Evolutionary conservation across 1,284 basidiomycete genomes (phyloP).

Genomic region (Rhodotorula sp.): DNA sequence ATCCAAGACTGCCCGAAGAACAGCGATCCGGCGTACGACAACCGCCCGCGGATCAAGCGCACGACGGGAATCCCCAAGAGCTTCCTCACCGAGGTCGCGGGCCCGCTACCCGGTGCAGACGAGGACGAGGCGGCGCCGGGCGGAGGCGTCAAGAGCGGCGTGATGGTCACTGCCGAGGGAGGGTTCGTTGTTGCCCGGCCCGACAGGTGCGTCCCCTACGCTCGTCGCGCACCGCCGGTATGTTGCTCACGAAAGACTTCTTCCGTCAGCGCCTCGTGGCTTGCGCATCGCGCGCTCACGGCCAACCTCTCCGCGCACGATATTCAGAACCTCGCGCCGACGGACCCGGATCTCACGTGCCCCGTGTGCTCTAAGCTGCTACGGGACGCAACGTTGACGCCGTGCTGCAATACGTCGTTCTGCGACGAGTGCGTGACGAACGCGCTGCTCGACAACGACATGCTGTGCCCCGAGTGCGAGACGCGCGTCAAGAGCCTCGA

Average conservation of each 20-base stretch:
- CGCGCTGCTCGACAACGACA: constrained; percentile 86
- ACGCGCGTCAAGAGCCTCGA: constrained; percentile 82
- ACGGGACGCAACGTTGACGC: constrained; percentile 83
- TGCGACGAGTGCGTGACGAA: constrained; percentile 95
- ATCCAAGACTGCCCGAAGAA: constrained; percentile 99
- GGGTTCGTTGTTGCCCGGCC: constrained; percentile 93
- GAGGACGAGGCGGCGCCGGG: constrained; percentile 21
- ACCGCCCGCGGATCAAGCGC: constrained; percentile 91
- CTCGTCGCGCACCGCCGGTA: neutral
- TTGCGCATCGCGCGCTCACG: constrained; percentile 76
- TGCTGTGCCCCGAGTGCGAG: constrained; percentile 83
- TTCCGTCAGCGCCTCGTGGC: constrained; percentile 75
- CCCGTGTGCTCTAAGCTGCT: constrained; percentile 86
- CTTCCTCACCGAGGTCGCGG: constrained; percentile 94
- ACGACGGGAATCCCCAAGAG: constrained; percentile 92
- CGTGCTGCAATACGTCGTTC: constrained; percentile 84
- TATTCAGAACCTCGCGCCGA: constrained; percentile 74
- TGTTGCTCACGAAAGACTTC: neutral
- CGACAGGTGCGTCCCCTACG: constrained; percentile 60
- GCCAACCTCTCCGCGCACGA: constrained; percentile 80
- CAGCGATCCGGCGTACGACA: constrained; percentile 90
- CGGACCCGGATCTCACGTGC: constrained; percentile 75
- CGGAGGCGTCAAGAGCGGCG: constrained; percentile 60
- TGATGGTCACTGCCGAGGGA: constrained; percentile 96
- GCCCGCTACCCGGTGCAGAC: constrained; percentile 58